phyloP scores from a whole-genome alignment of 768 basidiomycete genomes.

The Podaxis mareebaensis region DNA sequence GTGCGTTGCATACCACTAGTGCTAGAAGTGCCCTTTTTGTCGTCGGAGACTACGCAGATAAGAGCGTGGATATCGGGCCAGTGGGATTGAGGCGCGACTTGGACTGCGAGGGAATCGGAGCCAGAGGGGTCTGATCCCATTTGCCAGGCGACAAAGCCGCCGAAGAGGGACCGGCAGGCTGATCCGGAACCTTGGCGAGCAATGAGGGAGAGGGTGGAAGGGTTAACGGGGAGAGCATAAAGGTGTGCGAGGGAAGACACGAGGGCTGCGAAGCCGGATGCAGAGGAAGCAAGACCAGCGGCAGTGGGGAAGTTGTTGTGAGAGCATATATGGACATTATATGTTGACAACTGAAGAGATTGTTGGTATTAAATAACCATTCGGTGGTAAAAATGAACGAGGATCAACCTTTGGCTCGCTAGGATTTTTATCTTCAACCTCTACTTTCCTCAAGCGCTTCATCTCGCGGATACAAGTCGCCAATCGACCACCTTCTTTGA shows the following conservation, averaged over 20 bases:
- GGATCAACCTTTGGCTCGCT: slow-evolving; percentile 62
- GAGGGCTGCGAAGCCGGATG: slow-evolving; percentile 95
- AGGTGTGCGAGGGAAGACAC: slow-evolving; percentile 86
- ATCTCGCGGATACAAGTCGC: slow-evolving; percentile 87
- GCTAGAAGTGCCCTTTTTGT: slow-evolving; percentile 94
- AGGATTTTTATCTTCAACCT: slow-evolving; percentile 70
- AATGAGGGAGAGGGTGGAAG: slow-evolving; percentile 87
- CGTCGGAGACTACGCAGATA: slow-evolving; percentile 94
- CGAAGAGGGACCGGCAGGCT: slow-evolving; percentile 96
- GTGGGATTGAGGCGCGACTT: slow-evolving; percentile 82
- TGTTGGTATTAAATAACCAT: slow-evolving; percentile 7
- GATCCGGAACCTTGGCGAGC: slow-evolving; percentile 98
- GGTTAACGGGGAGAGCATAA: slow-evolving; percentile 75
- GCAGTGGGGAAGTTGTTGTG: slow-evolving; percentile 99
- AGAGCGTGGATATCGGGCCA: slow-evolving; percentile 98
- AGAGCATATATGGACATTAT: slow-evolving; percentile 84
- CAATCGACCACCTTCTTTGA: slow-evolving; percentile 77
- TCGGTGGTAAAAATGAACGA: neutral
- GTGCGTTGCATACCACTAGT: slow-evolving; percentile 98
- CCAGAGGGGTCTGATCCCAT: slow-evolving; percentile 69
- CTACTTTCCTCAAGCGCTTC: slow-evolving; percentile 69
- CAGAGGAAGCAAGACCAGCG: slow-evolving; percentile 95
- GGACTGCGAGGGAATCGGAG: slow-evolving; percentile 82
- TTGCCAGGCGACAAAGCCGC: slow-evolving; percentile 97
- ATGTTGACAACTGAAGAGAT: slow-evolving; percentile 59